Conservation (phyloP, 164 flowering plant genomes). For the Vitis rotundifolia region DNA sequence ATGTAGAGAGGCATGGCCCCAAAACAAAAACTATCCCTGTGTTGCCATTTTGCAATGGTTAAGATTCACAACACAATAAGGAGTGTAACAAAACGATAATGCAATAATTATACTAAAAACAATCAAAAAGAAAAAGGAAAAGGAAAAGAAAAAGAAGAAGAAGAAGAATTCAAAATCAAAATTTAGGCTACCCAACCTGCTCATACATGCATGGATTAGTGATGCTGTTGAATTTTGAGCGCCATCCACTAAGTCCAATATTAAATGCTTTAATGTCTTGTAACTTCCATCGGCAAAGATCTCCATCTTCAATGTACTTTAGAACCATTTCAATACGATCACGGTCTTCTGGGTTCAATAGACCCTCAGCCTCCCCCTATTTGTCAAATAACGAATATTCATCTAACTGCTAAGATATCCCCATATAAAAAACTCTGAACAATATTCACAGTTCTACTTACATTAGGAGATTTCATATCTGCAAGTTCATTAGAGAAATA, state of each 20-base stretch:
- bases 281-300: conserved; percentile 67
- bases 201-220: conserved; percentile 77
- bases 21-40: too few relatives aligned
- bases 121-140: not conserved
- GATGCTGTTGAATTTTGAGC: conserved; percentile 68
- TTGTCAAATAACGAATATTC: not conserved
- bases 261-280: conserved; percentile 59
- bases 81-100: too few relatives aligned
- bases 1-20: too few relatives aligned
- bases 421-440: not conserved
- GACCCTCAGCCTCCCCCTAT: conserved; percentile 36
- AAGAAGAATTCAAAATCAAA: not conserved
- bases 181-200: conserved; percentile 50
- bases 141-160: not conserved
- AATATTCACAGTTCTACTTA: conserved; percentile 27
- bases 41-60: too few relatives aligned
- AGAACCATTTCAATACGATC: conserved; percentile 53
- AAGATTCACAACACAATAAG: too few relatives aligned
- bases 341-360: conserved; percentile 42
- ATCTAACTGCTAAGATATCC: not conserved
- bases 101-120: not conserved
- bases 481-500: conserved; percentile 56
- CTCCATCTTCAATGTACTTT: conserved; percentile 75
- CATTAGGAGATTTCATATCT: conserved; percentile 28
- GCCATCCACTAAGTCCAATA: conserved; percentile 61